Conservation (phyloP, 2,329 filamentous ascomycete genomes). For the Epichloe festucae region DNA sequence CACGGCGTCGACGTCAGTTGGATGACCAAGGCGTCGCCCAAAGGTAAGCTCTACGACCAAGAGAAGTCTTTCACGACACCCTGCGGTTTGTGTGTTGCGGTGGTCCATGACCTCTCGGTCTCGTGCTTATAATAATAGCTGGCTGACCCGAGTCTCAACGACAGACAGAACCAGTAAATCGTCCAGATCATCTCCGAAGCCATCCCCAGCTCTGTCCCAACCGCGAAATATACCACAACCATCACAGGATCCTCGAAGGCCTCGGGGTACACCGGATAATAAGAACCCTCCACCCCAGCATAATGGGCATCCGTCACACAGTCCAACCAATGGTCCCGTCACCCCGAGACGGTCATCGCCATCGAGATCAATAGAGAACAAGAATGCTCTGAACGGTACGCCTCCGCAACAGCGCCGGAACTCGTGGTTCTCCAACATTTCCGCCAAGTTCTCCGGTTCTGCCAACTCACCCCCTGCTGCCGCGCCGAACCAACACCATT, state of each 20-base stretch:
- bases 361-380: slow-evolving; percentile 24
- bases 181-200: slow-evolving; percentile 14
- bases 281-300: slow-evolving; percentile 9
- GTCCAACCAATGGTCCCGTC: slow-evolving; percentile 13
- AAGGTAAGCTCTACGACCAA: slow-evolving; percentile 44
- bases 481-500: slow-evolving; percentile 9
- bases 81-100: background rate
- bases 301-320: slow-evolving; percentile 11
- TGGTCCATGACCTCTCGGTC: background rate
- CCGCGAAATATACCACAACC: slow-evolving; percentile 20
- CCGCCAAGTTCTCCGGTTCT: slow-evolving; percentile 73
- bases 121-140: background rate
- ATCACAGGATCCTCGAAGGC: slow-evolving; percentile 14
- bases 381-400: slow-evolving; percentile 15
- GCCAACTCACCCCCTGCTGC: slow-evolving; percentile 23
- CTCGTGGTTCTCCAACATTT: slow-evolving; percentile 90
- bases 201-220: slow-evolving; percentile 15
- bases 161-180: slow-evolving; percentile 20
- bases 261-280: slow-evolving; percentile 14
- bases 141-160: background rate
- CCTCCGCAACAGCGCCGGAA: slow-evolving; percentile 44
- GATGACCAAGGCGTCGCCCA: slow-evolving; percentile 70
- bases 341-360: slow-evolving; percentile 16
- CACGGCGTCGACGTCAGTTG: slow-evolving; percentile 80
- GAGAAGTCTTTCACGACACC: background rate